Evolutionary conservation across 257 asterid species (phyloP), one percentile per base, ranked within the genome.

Genomic region (Solanum infundibuliforme): DNA sequence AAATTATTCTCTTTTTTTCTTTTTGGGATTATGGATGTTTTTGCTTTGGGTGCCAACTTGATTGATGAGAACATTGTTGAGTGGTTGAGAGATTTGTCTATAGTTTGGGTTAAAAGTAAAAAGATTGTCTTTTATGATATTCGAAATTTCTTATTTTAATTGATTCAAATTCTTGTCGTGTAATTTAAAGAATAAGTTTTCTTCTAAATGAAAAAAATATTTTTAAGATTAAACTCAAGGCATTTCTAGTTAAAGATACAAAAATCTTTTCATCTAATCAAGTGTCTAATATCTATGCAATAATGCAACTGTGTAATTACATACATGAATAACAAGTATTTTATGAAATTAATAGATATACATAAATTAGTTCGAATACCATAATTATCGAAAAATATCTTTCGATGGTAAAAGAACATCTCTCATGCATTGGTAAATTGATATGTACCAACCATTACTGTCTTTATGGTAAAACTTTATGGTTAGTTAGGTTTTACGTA

Each of bases 131-230:
- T 9, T 0, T 5, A 2, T 11, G 3, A 6, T 36, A 75, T 75
- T 21, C 4, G 0, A n/a, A 38, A 23, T 76, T 76, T 76, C 0
- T 12, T 23, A 12, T 4, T 36, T 36, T 4, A 65, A 65, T n/a
- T n/a, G 7, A 36, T 23, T 75, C 1, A 75, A 0, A 75, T 75
- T 23, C 1, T 6, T 36, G 12, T 36, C 4, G 4, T 23, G 3
- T 31, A 71, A 31, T 38, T 74, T 21, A 21, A 9, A 74, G 0
- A 0, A 7, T 36, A 0, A 0, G 1, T 7, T 21, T 23, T 6
- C 4, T 23, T 16, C 1, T 3, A 32, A 55, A 18, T 18, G 4
- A 16, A 7, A 72, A 71, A 7, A 14, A 12, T 72, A 72, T 16
- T 71, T 72, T n/a, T 8, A 32, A 5, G 0, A 72, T 20, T 73